Evolutionary conservation across 129 eudicot species (phyloP).

Genomic region (Artemisia argyi): DNA sequence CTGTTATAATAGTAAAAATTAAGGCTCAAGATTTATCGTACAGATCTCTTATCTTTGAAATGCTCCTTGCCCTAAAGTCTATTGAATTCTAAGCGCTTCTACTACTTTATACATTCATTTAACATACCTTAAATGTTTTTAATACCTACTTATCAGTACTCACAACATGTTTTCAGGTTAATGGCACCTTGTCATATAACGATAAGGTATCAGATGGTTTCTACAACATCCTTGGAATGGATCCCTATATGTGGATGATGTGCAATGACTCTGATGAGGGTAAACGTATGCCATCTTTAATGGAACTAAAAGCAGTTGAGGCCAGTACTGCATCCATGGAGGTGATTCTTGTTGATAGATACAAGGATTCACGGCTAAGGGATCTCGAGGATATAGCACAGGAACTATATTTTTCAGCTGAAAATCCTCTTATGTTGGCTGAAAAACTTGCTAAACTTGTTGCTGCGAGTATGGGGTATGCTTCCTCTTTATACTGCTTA

Average conservation of each 20-base stretch:
- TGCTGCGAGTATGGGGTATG: constrained; percentile 73
- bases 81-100: neutral
- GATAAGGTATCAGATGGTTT: constrained; percentile 82
- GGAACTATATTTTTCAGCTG: constrained; percentile 55
- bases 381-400: constrained; percentile 71
- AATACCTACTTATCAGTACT: neutral
- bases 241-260: constrained; percentile 70
- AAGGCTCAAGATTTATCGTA: too few relatives aligned
- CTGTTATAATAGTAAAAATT: neutral
- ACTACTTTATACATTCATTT: neutral
- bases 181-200: constrained; percentile 64
- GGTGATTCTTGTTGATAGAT: constrained; percentile 67
- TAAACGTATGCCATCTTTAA: constrained; percentile 50
- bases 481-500: constrained; percentile 11
- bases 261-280: constrained; percentile 63
- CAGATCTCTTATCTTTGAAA: neutral
- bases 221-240: constrained; percentile 72
- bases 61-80: neutral
- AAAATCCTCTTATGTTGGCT: constrained; percentile 43
- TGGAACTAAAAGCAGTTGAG: constrained; percentile 46
- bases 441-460: constrained; percentile 75
- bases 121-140: neutral
- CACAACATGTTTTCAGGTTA: constrained; percentile 44
- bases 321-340: constrained; percentile 62
- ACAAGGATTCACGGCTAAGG: constrained; percentile 57